Conservation (phyloP, 768 basidiomycete species). For the Suillus subluteus region DNA sequence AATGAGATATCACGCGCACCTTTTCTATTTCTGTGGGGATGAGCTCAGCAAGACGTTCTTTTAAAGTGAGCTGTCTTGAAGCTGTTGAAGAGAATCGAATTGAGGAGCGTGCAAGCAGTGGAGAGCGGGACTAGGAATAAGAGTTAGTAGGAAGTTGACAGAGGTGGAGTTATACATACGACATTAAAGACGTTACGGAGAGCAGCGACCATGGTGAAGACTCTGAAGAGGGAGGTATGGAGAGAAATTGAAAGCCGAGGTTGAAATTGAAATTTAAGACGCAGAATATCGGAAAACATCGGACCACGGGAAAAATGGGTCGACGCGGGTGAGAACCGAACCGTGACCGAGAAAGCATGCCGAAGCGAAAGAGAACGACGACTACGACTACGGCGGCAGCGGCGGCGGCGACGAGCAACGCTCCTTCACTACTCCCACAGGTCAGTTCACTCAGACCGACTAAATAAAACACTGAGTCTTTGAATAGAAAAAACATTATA, state of each 20-base stretch:
- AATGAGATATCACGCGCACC: not conserved
- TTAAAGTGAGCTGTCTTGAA: conserved; percentile 74
- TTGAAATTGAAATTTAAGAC: conserved; percentile 17
- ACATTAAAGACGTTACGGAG: conserved; percentile 39
- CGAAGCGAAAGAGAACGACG: conserved; percentile 31
- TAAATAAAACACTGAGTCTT: not conserved
- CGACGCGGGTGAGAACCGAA: conserved; percentile 1
- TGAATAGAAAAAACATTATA: conserved; percentile 77
- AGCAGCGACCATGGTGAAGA: conserved; percentile 46
- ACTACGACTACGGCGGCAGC: not conserved
- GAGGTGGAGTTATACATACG: conserved; percentile 38
- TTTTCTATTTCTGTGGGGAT: conserved; percentile 78
- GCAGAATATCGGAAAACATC: conserved; percentile 29
- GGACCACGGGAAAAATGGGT: conserved; percentile 5
- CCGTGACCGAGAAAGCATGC: conserved; percentile 18
- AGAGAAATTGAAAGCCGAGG: not conserved
- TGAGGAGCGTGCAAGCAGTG: conserved; percentile 47
- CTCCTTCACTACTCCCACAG: conserved; percentile 49
- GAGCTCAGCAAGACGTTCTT: conserved; percentile 91
- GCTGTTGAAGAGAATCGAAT: conserved; percentile 68
- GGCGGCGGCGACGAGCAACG: not conserved
- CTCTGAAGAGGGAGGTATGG: not conserved
- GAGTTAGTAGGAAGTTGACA: conserved; percentile 21
- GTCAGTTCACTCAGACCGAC: conserved; percentile 29
- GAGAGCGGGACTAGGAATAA: conserved; percentile 50